Base-by-base conservation (phyloP, 768 basidiomycete species). In the Cytidiella melzeri region DNA sequence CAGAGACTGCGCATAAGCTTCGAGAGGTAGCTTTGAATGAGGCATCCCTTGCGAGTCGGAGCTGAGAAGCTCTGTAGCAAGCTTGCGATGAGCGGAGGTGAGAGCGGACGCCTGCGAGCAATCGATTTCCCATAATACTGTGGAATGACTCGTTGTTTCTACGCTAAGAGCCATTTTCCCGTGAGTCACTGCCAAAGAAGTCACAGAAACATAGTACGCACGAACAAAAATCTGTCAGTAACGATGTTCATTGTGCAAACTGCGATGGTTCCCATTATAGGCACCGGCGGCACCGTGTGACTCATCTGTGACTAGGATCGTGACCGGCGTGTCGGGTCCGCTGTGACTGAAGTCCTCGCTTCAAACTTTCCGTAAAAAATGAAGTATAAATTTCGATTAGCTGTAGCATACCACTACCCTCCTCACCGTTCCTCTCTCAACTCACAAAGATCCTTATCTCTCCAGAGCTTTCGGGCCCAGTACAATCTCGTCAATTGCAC, bases 341-440 rank as follows among this genome's bases (percentile, higher is more conserved):
- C 30, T 34, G 30, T 34, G 30, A 34, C 30, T 7, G 15, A 15
- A 7, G 30, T n/a, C n/a, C n/a, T n/a, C n/a, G n/a, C n/a, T n/a
- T n/a, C n/a, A n/a, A n/a, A n/a, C n/a, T n/a, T n/a, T n/a, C n/a
- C n/a, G n/a, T n/a, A n/a, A n/a, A n/a, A n/a, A n/a, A n/a, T n/a
- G n/a, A n/a, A n/a, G n/a, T n/a, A n/a, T n/a, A n/a, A n/a, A n/a
- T 30, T 46, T 51, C 2, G 27, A 38, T 38, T 41, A 37, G 18
- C 43, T 23, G n/a, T 10, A 39, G 38, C 27, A 43, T 26, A 47
- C 41, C 41, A 48, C 26, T 47, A 25, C 19, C 13, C 20, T 24
- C 48, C 37, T 37, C 36, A 37, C 43, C 40, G 41, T 19, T 27
- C 18, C 21, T 19, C 45, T 36, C 45, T 46, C 18, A 5, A 18